Evolutionary conservation across 2,329 filamentous ascomycete species (phyloP), one percentile per base, ranked within the genome.

Genomic region (Aotearoamyces nothofagi): DNA sequence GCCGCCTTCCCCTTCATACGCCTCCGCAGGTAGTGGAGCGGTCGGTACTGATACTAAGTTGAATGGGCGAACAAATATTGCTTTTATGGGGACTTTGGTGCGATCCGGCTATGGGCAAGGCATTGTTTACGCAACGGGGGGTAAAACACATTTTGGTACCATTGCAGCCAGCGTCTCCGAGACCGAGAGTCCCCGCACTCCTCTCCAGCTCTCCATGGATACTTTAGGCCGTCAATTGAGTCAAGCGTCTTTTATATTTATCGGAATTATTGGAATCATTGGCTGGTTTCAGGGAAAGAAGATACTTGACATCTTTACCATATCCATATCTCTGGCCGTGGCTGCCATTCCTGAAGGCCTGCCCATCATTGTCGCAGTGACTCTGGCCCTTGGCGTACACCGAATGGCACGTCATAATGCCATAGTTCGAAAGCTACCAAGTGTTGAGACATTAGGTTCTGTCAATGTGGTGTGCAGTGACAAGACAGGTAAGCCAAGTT

Each of bases 391-490:
- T 9, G 92, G 90, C 9, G 92, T 98, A 6, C 71, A 98, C 46
- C 76, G 90, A 33, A 98, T 98, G 90, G 92, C 90, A 35, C 83
- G 76, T 47, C 74, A 87, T 43, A 82, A 92, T 50, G 90, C 90
- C 6, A 98, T 98, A 50, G 87, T 98, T 35, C 78, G 90, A 41
- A 78, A 81, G 47, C 78, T 98, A 56, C 92, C 92, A 13, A 96
- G 90, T 53, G 92, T 98, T 6, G 90, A 98, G 52, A 98, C 90
- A 1, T 59, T 98, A 4, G 92, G 92, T 6, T 94, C 86, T n/a
- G 90, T 98, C 34, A 98, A 96, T 45, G 86, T 98, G n/a, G 83
- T 98, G 5, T 98, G 92, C 58, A 94, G 84, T 41, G 90, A 98
- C 61, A 98, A 98, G 58, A 98, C 90, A 24, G 83, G 72, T 72